These are phyloP conservation scores for Cryphonectria nitschkei DNA, from an alignment of 2,329 filamentous ascomycete genomes.

Conservation along the genomic window DNA sequence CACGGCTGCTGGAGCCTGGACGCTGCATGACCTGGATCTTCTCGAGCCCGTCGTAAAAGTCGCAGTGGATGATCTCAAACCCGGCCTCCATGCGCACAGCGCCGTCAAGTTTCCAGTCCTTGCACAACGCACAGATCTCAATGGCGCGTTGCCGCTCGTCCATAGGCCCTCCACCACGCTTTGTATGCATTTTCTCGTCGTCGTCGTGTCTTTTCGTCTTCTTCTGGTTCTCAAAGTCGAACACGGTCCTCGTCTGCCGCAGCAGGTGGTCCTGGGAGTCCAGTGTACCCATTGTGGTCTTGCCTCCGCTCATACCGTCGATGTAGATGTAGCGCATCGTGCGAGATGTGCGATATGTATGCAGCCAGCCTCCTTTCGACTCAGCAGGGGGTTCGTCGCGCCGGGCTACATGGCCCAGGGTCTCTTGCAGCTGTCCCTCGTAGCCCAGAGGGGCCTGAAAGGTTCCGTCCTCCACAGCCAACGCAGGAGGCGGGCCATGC, in stretches of 20 bases:
- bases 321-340: constrained; percentile 67
- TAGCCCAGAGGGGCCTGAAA: constrained; percentile 4
- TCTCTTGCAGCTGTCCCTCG: background rate
- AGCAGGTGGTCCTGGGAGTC: constrained; percentile 70
- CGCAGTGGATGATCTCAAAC: constrained; percentile 71
- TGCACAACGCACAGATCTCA: constrained; percentile 59
- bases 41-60: constrained; percentile 54
- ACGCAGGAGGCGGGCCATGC: background rate
- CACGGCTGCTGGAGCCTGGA: constrained; percentile 28
- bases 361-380: constrained; percentile 58
- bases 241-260: constrained; percentile 41
- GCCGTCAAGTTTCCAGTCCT: constrained; percentile 62
- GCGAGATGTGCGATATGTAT: constrained; percentile 65
- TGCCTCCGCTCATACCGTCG: constrained; percentile 72
- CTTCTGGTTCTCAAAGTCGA: background rate
- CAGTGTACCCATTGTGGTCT: constrained; percentile 66
- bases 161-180: constrained; percentile 31
- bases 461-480: background rate
- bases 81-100: constrained; percentile 70
- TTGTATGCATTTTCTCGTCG: constrained; percentile 2
- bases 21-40: constrained; percentile 40
- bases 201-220: background rate
- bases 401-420: background rate
- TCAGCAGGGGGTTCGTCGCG: constrained; percentile 2
- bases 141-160: constrained; percentile 57